These are phyloP conservation scores for Venturiaceae sp. DNA, from an alignment of 2,329 filamentous ascomycete species.

Conservation along the genomic window DNA sequence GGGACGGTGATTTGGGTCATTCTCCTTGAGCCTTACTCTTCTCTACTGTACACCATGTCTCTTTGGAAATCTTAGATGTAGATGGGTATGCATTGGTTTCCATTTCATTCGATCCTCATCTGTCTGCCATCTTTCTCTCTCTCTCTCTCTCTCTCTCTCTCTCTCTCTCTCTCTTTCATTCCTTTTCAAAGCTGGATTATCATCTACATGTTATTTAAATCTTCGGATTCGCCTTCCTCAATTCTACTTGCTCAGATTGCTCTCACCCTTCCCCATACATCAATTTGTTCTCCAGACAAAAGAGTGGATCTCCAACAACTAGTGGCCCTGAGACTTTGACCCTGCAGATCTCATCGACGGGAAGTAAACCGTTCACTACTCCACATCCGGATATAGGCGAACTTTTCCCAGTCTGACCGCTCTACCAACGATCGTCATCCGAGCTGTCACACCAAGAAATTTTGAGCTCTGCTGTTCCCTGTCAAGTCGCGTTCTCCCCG, in stretches of 20 bases:
- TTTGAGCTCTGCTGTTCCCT: not conserved
- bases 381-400: not conserved
- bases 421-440: not conserved
- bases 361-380: not conserved
- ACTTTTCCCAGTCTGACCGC: not conserved
- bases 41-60: not conserved
- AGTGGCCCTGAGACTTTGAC: not conserved
- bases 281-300: not conserved
- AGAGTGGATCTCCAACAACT: no score
- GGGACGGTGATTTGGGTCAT: conserved; percentile 51
- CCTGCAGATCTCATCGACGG: not conserved
- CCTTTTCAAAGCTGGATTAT: no score
- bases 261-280: not conserved
- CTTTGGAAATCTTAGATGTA: no score
- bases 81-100: no score
- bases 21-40: not conserved
- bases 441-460: not conserved
- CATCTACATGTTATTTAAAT: no score
- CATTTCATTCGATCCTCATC: no score
- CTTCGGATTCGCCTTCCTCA: no score
- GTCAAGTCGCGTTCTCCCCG: no score
- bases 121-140: no score
- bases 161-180: no score
- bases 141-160: no score
- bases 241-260: not conserved